phyloP scores from a whole-genome alignment of 179 eudicot genomes.

The Gypsophila paniculata region DNA sequence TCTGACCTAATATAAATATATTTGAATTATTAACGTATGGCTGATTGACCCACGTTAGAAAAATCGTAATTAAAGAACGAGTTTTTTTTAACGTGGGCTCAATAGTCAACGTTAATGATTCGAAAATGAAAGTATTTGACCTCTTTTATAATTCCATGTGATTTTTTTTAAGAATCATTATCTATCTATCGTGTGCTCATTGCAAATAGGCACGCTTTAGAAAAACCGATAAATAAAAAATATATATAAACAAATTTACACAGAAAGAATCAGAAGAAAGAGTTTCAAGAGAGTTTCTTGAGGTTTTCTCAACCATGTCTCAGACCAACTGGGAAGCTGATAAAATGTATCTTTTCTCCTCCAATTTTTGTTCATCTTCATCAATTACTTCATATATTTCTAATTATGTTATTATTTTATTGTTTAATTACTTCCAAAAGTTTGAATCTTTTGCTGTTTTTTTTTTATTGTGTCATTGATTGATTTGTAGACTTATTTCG shows the following conservation, averaged over 20 bases:
- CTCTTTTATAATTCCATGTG: no score
- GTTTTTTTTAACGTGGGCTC: no score
- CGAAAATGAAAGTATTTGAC: no score
- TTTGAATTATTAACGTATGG: no score
- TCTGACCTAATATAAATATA: no score
- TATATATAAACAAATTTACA: constrained; percentile 7
- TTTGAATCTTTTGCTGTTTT: constrained; percentile 11
- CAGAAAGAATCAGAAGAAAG: constrained; percentile 19
- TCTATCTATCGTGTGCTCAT: no score
- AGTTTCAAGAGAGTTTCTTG: constrained; percentile 15
- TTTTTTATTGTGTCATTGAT: constrained; percentile 15
- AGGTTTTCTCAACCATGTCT: constrained; percentile 32
- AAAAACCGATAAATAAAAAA: not conserved
- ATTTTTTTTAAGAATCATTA: no score
- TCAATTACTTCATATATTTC: not conserved
- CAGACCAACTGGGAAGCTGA: constrained; percentile 50
- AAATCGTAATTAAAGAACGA: no score
- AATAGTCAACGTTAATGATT: no score
- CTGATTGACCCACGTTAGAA: no score
- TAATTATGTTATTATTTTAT: not conserved
- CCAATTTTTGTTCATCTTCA: not conserved
- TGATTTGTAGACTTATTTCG: constrained; percentile 14
- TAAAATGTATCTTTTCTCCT: constrained; percentile 34
- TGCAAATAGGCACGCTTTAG: no score
- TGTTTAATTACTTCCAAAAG: not conserved